Conservation (phyloP, 768 basidiomycete species). For the Hygrophoropsis aurantiaca region DNA sequence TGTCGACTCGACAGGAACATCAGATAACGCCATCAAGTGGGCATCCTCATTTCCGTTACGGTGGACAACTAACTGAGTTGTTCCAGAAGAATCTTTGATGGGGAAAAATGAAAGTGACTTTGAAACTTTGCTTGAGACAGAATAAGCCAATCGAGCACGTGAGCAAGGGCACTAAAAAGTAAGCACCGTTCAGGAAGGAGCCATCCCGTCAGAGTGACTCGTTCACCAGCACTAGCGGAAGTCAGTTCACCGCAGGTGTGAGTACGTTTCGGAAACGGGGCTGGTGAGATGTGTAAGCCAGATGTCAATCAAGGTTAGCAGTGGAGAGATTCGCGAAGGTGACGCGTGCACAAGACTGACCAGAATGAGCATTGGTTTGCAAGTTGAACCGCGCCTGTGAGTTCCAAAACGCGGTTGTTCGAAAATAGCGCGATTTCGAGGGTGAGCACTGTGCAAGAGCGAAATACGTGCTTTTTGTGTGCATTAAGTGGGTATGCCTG, state of each 20-base stretch:
- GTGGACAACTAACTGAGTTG: constrained; percentile 74
- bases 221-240: constrained; percentile 47
- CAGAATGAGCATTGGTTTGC: constrained; percentile 8
- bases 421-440: constrained; percentile 11
- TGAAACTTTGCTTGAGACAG: constrained; percentile 56
- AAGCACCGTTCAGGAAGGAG: constrained; percentile 79
- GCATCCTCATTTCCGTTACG: constrained; percentile 30
- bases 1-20: constrained; percentile 74
- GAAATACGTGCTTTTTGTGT: too few relatives aligned
- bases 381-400: constrained; percentile 3
- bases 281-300: constrained; percentile 29
- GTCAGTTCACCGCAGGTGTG: constrained; percentile 65
- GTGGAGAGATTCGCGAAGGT: constrained; percentile 5
- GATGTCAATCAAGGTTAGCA: neutral
- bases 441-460: neutral
- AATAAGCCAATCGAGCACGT: constrained; percentile 5
- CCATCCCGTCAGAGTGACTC: constrained; percentile 80
- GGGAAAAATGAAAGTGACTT: constrained; percentile 82
- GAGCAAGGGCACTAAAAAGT: constrained; percentile 11
- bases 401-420: constrained; percentile 8
- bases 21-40: constrained; percentile 47
- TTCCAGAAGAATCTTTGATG: constrained; percentile 76
- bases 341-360: constrained; percentile 4
- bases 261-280: constrained; percentile 58
- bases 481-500: too few relatives aligned